Base-by-base conservation (phyloP, 768 basidiomycete species). In the Mycena rosella region DNA sequence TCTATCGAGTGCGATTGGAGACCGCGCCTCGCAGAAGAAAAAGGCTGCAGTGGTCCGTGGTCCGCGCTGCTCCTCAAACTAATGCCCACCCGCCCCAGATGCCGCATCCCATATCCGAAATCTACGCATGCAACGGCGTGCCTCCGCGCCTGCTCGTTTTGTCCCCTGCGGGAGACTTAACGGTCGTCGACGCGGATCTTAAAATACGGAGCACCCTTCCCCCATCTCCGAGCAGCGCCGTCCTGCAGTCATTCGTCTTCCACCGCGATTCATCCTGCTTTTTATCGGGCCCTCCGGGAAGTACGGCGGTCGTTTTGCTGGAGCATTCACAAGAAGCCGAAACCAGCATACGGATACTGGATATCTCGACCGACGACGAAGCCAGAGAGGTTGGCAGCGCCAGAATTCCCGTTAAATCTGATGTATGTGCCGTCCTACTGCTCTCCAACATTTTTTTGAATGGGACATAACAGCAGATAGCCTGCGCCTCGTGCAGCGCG, bases 31-130 rank as follows among this genome's bases (percentile, higher is more conserved):
- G 45, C 78, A 76, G 78, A 84, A 79, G 74, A 85, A 82, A 77
- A 84, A 75, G 58, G 74, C 75, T 32, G 73, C 79, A 40, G 74
- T 84, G 69, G 87, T 90, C 74, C 64, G 89, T 82, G 45, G 45
- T 45, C 51, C 54, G n/a, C 11, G 38, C 18, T 14, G 15, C 15
- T 63, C 70, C 44, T n/a, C 38, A 51, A 48, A 38, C 40, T 45
- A n/a, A n/a, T 63, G 59, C 69, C 59, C 63, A 48, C 57, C 58
- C 27, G 5, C 67, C 65, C 29, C 73, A 90, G 89, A 73, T 84
- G n/a, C 77, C 83, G 24, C 79, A 86, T 44, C 62, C 73, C 32
- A 79, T 86, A 32, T 74, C 79, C 22, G 70, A 70, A 24, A 62
- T 84, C 8, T 74, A 73, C 60, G 52, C 67, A 34, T 73, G 68